Base-by-base conservation (phyloP, 306 rosid species). In the Glycine latifolia region DNA sequence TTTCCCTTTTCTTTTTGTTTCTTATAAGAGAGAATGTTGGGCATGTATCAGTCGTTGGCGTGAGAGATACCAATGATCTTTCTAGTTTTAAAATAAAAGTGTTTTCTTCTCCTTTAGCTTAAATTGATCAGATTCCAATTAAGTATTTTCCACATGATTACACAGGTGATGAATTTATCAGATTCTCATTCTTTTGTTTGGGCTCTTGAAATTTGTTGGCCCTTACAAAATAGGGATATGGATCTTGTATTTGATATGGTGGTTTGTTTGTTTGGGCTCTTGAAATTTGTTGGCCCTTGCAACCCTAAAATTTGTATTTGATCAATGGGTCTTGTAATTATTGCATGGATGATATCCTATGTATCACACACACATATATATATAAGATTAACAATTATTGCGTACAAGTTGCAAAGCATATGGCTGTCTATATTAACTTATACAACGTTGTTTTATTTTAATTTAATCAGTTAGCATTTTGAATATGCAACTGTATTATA, bases 21-120 rank as follows among this genome's bases (percentile, higher is more conserved):
- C 20, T 65, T 37, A 3, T 17, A 11, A 3, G 20, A 62, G 48
- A 71, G 71, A 81, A 77, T 58, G 61, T 48, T 77, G 53, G 83
- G 82, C 82, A 74, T 82, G 84, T 75, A 84, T 69, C 86, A 62
- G 65, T 79, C 46, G 56, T 65, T 61, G 35, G 72, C 67, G 13
- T 33, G 37, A 68, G 68, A 77, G 81, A 74, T 86, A 82, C 84
- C 77, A 5, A n/a, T 74, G 69, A 69, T 76, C n/a, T 75, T 80
- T 79, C 65, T 59, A 5, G 37, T 69, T 70, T 39, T 39, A 4
- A 3, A 10, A 31, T 33, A 3, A 35, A 62, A 37, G 55, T 15
- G 35, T 67, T 43, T 67, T 14, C 0, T 52, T 49, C 15, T 75
- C 84, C 67, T 79, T 67, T 59, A 75, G 26, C 31, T 26, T 26